Evolutionary conservation across 2,329 filamentous ascomycete species (phyloP).

Genomic region (Xenosphaeropsis pyriputrescens): DNA sequence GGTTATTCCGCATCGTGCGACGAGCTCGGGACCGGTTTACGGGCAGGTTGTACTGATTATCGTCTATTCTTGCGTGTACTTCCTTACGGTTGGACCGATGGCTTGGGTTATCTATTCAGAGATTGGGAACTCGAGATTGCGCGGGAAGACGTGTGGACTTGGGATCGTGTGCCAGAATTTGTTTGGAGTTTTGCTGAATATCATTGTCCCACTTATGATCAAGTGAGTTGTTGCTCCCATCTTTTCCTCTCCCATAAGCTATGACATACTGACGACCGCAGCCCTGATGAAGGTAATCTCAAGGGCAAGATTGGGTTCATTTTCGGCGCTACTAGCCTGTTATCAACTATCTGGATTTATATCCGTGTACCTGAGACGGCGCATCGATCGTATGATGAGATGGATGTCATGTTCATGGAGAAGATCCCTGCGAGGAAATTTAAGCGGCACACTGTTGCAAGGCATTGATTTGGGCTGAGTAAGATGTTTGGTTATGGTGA

Average conservation of each 20-base stretch:
- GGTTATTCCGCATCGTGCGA: conserved; percentile 15
- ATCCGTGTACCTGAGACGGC: conserved; percentile 22
- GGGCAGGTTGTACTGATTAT: conserved; percentile 21
- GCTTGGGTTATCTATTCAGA: conserved; percentile 25
- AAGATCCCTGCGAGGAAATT: conserved; percentile 4
- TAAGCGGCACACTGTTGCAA: too few species aligned
- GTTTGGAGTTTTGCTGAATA: conserved; percentile 16
- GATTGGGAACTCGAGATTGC: conserved; percentile 19
- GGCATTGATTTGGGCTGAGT: too few species aligned
- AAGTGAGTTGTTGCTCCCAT: neutral
- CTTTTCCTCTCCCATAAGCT: too few species aligned
- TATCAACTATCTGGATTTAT: conserved; percentile 20
- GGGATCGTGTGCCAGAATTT: conserved; percentile 23
- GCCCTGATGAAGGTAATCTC: conserved; percentile 21
- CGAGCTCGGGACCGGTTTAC: conserved; percentile 10
- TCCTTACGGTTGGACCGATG: conserved; percentile 24
- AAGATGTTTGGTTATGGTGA: too few species aligned
- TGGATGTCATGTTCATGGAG: conserved; percentile 9
- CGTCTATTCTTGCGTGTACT: conserved; percentile 23
- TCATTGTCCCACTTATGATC: conserved; percentile 20
- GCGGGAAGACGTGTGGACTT: conserved; percentile 23
- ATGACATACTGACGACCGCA: conserved; percentile 12
- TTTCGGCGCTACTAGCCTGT: conserved; percentile 19
- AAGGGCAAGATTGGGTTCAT: conserved; percentile 25
- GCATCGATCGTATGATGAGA: conserved; percentile 8